Conservation (phyloP, 2,329 filamentous ascomycete genomes). For the Ampelomyces quisqualis region DNA sequence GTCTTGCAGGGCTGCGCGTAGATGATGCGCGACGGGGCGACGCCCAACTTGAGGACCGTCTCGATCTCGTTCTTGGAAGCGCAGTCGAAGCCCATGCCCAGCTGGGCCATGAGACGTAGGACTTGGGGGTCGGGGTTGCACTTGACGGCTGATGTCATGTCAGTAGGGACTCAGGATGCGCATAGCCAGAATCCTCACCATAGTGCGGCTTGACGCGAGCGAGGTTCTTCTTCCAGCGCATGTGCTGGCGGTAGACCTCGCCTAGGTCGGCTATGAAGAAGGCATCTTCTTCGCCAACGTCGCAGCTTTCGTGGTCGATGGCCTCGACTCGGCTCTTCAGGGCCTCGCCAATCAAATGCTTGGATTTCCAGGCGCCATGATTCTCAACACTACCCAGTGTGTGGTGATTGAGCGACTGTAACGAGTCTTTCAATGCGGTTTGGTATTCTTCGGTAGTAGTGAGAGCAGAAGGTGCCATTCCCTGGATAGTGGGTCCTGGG, state of each 20-base stretch:
- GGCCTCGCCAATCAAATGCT: slow-evolving; percentile 82
- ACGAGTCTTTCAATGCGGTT: slow-evolving; percentile 42
- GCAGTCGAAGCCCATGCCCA: slow-evolving; percentile 96
- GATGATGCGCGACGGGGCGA: slow-evolving; percentile 89
- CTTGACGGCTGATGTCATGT: slow-evolving; percentile 73
- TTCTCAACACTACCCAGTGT: slow-evolving; percentile 44
- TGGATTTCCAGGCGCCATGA: slow-evolving; percentile 59
- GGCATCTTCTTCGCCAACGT: slow-evolving; percentile 90
- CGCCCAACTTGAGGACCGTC: slow-evolving; percentile 77
- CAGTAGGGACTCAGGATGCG: slow-evolving; percentile 20
- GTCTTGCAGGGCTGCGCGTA: slow-evolving; percentile 99
- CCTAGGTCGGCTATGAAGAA: slow-evolving; percentile 98
- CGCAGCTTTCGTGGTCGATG: slow-evolving; percentile 85
- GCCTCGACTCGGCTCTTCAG: slow-evolving; percentile 80
- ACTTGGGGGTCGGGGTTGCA: slow-evolving; percentile 95
- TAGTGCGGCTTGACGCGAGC: slow-evolving; percentile 94
- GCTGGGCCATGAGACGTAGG: slow-evolving; percentile 78
- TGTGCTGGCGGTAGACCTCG: slow-evolving; percentile 96
- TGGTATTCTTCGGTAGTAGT: slow-evolving; percentile 49
- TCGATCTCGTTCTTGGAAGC: slow-evolving; percentile 98
- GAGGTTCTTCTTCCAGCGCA: slow-evolving; percentile 96
- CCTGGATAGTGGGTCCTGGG: slow-evolving; percentile 48
- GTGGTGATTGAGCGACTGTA: slow-evolving; percentile 31
- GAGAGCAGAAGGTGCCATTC: slow-evolving; percentile 72
- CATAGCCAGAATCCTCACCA: slow-evolving; percentile 58